Percentiles rank a stretch among this genome's conserved stretches.
Evolutionary conservation across 202 grass and related monocot genomes (phyloP).

Genomic region (Zoysia matrella): DNA sequence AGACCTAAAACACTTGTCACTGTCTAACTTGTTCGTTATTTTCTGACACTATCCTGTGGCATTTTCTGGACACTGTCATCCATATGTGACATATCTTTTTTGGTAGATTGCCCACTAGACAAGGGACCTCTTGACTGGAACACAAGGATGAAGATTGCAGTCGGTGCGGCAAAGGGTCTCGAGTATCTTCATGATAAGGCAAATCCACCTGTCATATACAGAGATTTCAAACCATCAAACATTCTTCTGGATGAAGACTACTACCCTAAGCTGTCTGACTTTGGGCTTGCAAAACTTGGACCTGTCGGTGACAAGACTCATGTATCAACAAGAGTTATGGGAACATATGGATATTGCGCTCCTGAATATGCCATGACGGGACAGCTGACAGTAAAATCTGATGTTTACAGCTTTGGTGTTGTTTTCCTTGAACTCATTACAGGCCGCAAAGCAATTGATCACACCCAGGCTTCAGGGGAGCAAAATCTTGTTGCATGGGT

Average conservation of each 20-base stretch:
- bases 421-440: constrained; percentile 98
- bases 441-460: constrained; percentile 92
- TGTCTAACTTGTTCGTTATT: constrained; percentile 17
- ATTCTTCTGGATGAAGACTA: constrained; percentile 91
- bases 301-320: constrained; percentile 98
- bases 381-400: constrained; percentile 92
- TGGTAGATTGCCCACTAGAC: constrained; percentile 64
- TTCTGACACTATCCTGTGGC: neutral
- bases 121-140: constrained; percentile 93
- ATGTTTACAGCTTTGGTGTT: constrained; percentile 99
- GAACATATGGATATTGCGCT: constrained; percentile 98
- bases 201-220: constrained; percentile 78
- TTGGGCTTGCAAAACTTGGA: constrained; percentile 98
- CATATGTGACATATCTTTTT: constrained; percentile 8
- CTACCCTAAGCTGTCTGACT: constrained; percentile 90
- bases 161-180: constrained; percentile 89
- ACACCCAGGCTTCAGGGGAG: constrained; percentile 65
- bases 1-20: neutral
- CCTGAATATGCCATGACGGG: constrained; percentile 99
- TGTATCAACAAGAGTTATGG: constrained; percentile 97
- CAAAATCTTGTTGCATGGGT: constrained; percentile 98
- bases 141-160: constrained; percentile 89
- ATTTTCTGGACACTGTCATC: constrained; percentile 22
- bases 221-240: constrained; percentile 58
- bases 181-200: constrained; percentile 97